Conservation (phyloP, 441 rosid species). For the Erodium trifolium region DNA sequence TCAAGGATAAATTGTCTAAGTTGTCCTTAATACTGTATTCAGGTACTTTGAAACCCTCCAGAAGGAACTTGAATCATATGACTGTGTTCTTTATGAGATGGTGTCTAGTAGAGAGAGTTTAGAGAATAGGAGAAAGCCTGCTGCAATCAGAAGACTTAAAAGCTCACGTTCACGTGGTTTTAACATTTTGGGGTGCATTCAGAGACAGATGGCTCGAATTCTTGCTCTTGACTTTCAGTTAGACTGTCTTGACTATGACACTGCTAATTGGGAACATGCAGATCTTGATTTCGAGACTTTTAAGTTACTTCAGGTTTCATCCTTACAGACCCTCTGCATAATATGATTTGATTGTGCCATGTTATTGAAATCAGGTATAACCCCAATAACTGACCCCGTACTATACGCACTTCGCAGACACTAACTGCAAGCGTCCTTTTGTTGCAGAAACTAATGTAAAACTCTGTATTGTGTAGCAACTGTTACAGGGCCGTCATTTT, state of each 20-base stretch:
- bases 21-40: conserved; percentile 9
- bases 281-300: conserved; percentile 92
- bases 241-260: conserved; percentile 73
- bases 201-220: conserved; percentile 72
- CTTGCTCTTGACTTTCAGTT: conserved; percentile 77
- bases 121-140: conserved; percentile 46
- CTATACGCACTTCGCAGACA: too few relatives aligned
- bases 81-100: conserved; percentile 88
- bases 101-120: conserved; percentile 77
- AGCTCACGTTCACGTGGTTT: conserved; percentile 56
- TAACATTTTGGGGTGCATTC: conserved; percentile 70
- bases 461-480: too few relatives aligned
- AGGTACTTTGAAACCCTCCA: conserved; percentile 79
- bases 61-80: conserved; percentile 70
- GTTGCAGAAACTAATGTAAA: too few relatives aligned
- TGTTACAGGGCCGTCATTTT: too few relatives aligned
- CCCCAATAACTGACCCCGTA: too few relatives aligned
- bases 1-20: conserved; percentile 2
- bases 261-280: conserved; percentile 87
- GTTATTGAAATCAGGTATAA: background rate
- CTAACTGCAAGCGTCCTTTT: too few relatives aligned
- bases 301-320: conserved; percentile 71
- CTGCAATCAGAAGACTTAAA: conserved; percentile 41
- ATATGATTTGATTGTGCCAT: background rate
- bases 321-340: background rate